Percentiles rank a stretch among this genome's conserved stretches.
Evolutionary conservation across 2,329 filamentous ascomycete genomes (phyloP).

Genomic region (Cephalotrichum gorgonifer): DNA sequence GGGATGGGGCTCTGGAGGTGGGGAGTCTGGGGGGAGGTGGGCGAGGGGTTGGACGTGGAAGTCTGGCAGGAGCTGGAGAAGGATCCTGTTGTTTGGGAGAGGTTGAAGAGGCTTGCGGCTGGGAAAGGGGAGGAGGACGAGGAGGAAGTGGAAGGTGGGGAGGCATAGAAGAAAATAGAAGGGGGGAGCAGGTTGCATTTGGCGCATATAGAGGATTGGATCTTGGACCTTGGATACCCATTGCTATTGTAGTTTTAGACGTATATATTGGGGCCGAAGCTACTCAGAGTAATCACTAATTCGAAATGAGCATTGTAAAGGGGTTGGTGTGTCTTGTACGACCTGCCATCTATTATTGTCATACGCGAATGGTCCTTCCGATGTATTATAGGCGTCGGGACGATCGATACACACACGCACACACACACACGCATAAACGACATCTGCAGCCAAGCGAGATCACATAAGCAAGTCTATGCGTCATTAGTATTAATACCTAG

Average conservation of each 20-base stretch:
- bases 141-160: not conserved
- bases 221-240: not conserved
- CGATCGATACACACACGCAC: too few species aligned
- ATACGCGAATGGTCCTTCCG: not conserved
- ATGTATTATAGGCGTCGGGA: too few species aligned
- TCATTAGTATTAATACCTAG: too few species aligned
- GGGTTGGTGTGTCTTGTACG: not conserved
- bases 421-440: too few species aligned
- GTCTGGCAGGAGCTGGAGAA: constrained; percentile 50
- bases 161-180: not conserved
- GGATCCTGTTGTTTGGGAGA: constrained; percentile 31
- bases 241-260: not conserved
- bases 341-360: not conserved
- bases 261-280: not conserved
- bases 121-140: not conserved
- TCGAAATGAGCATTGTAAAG: not conserved
- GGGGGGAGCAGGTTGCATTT: not conserved
- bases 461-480: too few species aligned
- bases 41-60: constrained; percentile 21
- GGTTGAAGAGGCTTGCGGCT: constrained; percentile 19
- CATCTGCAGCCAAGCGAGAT: too few species aligned
- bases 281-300: not conserved
- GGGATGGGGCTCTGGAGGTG: constrained; percentile 35
- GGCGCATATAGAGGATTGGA: not conserved
- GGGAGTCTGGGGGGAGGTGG: constrained; percentile 26